Evolutionary conservation across 2,329 filamentous ascomycete genomes (phyloP), one percentile per base, ranked within the genome.

Genomic region (Paecilomyces sp.): DNA sequence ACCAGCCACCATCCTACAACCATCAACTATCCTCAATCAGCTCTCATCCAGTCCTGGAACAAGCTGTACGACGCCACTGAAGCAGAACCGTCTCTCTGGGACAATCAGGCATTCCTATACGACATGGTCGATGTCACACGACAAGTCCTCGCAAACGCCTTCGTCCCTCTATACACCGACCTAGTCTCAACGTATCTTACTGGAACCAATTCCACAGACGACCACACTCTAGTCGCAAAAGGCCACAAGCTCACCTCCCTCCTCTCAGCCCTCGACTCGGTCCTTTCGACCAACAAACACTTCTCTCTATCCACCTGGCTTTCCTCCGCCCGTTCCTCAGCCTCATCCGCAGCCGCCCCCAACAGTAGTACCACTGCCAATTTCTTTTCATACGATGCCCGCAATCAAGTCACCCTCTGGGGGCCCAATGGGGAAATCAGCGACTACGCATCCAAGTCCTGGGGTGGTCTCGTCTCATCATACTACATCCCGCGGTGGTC

Each of bases 331-430:
- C 71, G 72, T 3, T 60, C 71, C 2, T 73, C 65, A 62, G 72
- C 69, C 54, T 54, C 22, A 50, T 59, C 30, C 34, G 31, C 25
- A 28, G 3, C 31, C 18, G 12, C 18, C 22, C 6, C 55, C 13
- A 57, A 57, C 7, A 68, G 67, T 56, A 55, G 60, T 9, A 64
- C 62, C 6, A 61, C 68, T 0, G 64, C 73, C 22, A 66, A 74
- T 22, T 79, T 77, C 62, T 74, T 77, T 51, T 74, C 77, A 58
- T 80, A 78, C 66, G 74, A 81, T 54, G 80, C 80, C 6, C 71
- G 77, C 12, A 82, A 82, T 55, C 80, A 82, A 60, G 70, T 83
- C 59, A 82, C 81, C 5, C 71, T 80, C 11, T 83, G 80, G 80
- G 80, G 79, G 0, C 79, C 79, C 0, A 66, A 64, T 0, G 79